phyloP scores from a whole-genome alignment of 441 rosid genomes.

The Flueggea neowawraea region DNA sequence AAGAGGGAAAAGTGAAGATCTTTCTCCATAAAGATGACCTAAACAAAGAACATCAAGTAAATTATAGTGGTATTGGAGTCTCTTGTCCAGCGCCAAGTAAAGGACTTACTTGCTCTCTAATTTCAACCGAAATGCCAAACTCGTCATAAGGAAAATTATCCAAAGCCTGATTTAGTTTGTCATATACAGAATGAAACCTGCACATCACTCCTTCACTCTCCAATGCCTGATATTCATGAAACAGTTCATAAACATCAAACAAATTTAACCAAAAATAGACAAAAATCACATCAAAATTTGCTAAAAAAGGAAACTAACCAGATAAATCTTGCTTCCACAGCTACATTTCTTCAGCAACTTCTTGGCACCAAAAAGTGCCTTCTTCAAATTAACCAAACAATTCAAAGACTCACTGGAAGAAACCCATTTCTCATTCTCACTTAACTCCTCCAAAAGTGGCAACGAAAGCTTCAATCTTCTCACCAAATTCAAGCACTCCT shows the following conservation, averaged over 20 bases:
- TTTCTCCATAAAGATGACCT: conserved; percentile 8
- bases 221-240: conserved; percentile 37
- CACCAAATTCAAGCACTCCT: conserved; percentile 51
- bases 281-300: too few species aligned
- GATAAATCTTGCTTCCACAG: conserved; percentile 72
- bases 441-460: conserved; percentile 54
- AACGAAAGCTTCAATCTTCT: conserved; percentile 55
- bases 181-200: conserved; percentile 52
- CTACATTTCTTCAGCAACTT: conserved; percentile 60
- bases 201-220: conserved; percentile 53
- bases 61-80: too few species aligned
- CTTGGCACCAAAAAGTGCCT: conserved; percentile 38
- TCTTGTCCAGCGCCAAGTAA: too few species aligned
- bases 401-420: conserved; percentile 13
- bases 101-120: conserved; percentile 54
- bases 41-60: background rate
- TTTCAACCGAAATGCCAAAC: conserved; percentile 53
- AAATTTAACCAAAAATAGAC: background rate
- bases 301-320: conserved; percentile 36
- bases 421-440: conserved; percentile 21
- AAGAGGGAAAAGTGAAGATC: background rate
- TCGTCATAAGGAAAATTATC: conserved; percentile 42
- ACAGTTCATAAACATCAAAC: background rate
- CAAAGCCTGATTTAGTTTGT: conserved; percentile 48
- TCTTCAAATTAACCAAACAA: conserved; percentile 32